Evolutionary conservation across 345 rosid genomes (phyloP), one percentile per base, ranked within the genome.

Genomic region (Stellera chamaejasme): DNA sequence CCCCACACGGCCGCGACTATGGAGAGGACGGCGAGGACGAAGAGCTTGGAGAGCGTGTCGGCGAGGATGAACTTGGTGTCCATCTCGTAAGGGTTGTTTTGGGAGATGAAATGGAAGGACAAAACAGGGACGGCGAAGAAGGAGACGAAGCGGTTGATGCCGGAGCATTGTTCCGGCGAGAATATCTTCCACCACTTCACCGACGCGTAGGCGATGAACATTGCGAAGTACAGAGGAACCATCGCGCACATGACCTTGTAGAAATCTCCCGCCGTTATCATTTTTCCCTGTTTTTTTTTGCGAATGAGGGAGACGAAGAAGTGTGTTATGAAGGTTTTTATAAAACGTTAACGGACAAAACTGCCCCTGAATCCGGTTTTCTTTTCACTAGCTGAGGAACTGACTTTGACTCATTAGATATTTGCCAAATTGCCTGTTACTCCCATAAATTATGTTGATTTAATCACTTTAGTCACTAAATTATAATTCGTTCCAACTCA

Each of bases 171-270:
- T 45, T 69, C 69, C 0, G 84, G 71, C 9, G 77, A 70, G 76
- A 79, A 76, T 54, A 79, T 69, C 56, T 74, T 67, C 77, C 77
- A 79, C 80, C 84, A 76, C 56, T 81, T 73, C 52, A 75, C 83
- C 48, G 80, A 82, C 10, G 72, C 75, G 56, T 81, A 85, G 0
- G 71, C 90, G 2, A 66, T 58, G 12, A 73, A 10, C 75, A 72
- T 64, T 19, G 78, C 69, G 46, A 72, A 72, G 48, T 73, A 68
- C 13, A 73, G 57, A 27, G 78, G 75, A 63, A 75, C 79, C 76
- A 80, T 57, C 14, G 81, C 84, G 23, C 75, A 76, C 81, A 79
- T 75, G 42, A 79, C 84, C 70, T 76, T 73, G 75, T 79, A 79
- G 48, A 79, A 73, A 52, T 62, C 79, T 39, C 65, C 67, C 45